Evolutionary conservation across 148 eudicot genomes (phyloP).

Genomic region (Rhododendron ferrugineum): DNA sequence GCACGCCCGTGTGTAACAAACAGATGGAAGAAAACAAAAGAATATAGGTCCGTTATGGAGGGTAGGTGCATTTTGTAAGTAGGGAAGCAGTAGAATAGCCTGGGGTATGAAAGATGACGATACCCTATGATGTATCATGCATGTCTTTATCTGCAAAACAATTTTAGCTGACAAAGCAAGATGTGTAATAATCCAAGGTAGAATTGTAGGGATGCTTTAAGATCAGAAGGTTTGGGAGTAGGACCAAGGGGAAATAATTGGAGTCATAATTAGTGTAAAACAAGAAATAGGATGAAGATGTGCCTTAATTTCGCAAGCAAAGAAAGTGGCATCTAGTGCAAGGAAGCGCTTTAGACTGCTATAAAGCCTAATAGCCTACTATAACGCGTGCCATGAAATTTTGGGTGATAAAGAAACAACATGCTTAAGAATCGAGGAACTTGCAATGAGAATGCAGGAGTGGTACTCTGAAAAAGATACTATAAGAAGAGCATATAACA

Average conservation of each 20-base stretch:
- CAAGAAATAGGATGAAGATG: neutral
- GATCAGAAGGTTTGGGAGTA: neutral
- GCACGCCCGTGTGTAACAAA: neutral
- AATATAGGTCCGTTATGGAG: neutral
- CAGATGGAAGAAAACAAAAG: neutral
- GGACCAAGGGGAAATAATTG: too few relatives aligned
- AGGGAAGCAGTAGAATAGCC: neutral
- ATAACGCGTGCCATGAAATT: too few relatives aligned
- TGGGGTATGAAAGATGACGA: neutral
- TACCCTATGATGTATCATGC: neutral
- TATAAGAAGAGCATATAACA: neutral
- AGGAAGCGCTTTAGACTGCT: too few relatives aligned
- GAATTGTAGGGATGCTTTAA: neutral
- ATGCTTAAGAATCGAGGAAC: too few relatives aligned
- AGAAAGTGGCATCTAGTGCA: too few relatives aligned
- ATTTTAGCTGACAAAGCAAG: neutral
- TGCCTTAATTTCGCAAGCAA: neutral
- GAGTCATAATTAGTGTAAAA: too few relatives aligned
- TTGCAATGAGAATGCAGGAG: neutral
- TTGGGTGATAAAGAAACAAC: too few relatives aligned
- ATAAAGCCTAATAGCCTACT: too few relatives aligned
- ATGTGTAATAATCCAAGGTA: neutral
- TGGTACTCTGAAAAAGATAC: neutral
- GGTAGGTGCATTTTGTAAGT: neutral
- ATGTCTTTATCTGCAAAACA: neutral